Evolutionary conservation across 176 grass and related monocot species (phyloP).

Genomic region (Elaeis guineensis): DNA sequence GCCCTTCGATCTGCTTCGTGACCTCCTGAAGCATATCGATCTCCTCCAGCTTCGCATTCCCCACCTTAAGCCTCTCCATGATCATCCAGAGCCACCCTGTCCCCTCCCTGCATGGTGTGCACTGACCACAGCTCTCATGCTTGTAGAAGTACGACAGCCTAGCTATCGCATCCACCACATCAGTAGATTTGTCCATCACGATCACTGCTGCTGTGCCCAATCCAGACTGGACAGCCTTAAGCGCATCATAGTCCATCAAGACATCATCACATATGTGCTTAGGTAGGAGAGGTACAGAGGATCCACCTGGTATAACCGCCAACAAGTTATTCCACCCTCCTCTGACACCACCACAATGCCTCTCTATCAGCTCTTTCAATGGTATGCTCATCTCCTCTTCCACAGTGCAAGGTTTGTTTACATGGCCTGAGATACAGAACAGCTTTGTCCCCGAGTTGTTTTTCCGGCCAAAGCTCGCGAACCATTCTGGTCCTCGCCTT

Average conservation of each 20-base stretch:
- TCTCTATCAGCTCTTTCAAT: constrained; percentile 11
- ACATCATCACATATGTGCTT: constrained; percentile 16
- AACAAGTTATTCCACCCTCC: constrained; percentile 8
- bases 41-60: constrained; percentile 12
- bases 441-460: constrained; percentile 9
- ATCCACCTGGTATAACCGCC: constrained; percentile 8
- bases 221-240: constrained; percentile 11
- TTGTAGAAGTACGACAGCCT: constrained; percentile 15
- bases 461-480: constrained; percentile 12
- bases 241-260: constrained; percentile 12
- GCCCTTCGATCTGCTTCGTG: constrained; percentile 7
- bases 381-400: constrained; percentile 19
- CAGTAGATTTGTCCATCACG: constrained; percentile 12
- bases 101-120: constrained; percentile 11
- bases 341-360: constrained; percentile 8
- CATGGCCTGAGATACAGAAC: constrained; percentile 9
- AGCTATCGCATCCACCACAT: constrained; percentile 11
- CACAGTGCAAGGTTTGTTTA: constrained; percentile 11
- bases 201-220: constrained; percentile 8
- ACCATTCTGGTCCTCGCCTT: constrained; percentile 13
- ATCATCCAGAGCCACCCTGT: constrained; percentile 12
- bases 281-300: constrained; percentile 9
- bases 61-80: constrained; percentile 12
- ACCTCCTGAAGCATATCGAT: constrained; percentile 16
- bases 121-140: constrained; percentile 7